Evolutionary conservation across 805 yeast genomes (phyloP), one percentile per base, ranked within the genome.

Genomic region (Zygosaccharomyces bailii): DNA sequence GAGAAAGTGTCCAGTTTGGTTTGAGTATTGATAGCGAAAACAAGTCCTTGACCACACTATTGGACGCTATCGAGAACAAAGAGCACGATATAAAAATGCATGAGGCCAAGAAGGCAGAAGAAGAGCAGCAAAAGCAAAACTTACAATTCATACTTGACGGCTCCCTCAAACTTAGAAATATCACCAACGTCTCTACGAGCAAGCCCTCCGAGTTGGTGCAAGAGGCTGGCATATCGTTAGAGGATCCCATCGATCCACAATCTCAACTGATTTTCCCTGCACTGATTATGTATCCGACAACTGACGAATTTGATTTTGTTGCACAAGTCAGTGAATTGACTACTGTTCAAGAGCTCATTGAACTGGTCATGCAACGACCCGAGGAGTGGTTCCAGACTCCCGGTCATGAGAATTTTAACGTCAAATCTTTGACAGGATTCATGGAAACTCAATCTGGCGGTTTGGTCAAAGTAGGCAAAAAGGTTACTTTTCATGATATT

Each of bases 381-480:
- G 75, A 75, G 5, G 76, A 76, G 33, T 87, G 86, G 82, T 83
- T 82, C 57, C 75, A 73, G 34, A 59, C 62, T 53, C 81, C 82
- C 4, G 77, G 74, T 50, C 88, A 84, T 20, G 52, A 59, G 32
- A 76, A 80, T 48, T 87, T 88, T 60, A 67, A 72, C 0, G 63
- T 75, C 3, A 78, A 75, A 51, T 76, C 75, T 43, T 66, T 89
- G 19, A 82, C 85, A 41, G 83, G 84, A 4, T 91, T 74, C 63
- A 80, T 86, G 80, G 97, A 87, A 62, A 87, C 96, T 0, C 73
- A 68, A 24, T 57, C 79, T 2, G 96, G 96, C 40, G 97, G 97
- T 0, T 72, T 91, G 48, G 82, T 88, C 35, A 88, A 87, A 64
- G 79, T 84, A 4, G 96, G 96, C 20, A 86, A 83, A 61, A 87